phyloP scores from a whole-genome alignment of 495 filamentous ascomycete genomes.

The Penicillium psychrofluorescens region DNA sequence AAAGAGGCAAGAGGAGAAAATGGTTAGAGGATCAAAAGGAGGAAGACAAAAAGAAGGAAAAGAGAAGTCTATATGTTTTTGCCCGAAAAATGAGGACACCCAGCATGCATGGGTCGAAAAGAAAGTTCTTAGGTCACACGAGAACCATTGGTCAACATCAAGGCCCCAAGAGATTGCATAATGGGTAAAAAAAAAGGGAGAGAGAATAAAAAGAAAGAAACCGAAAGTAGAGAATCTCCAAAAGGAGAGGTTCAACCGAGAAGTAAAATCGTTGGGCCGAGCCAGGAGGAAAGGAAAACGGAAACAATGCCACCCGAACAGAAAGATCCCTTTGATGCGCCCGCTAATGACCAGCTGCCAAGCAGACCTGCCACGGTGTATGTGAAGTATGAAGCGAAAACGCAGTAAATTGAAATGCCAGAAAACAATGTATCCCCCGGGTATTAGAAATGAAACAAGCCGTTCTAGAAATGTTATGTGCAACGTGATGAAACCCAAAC shows the following conservation, averaged over 20 bases:
- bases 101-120: background rate
- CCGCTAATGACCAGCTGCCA: conserved; percentile 39
- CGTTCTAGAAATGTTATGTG: conserved; percentile 19
- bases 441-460: conserved; percentile 29
- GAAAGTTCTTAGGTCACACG: background rate
- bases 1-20: background rate
- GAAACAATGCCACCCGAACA: conserved; percentile 27
- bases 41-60: background rate
- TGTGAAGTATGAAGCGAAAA: conserved; percentile 18
- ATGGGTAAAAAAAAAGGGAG: background rate
- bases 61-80: background rate
- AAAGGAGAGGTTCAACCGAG: background rate
- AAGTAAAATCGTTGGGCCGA: conserved; percentile 10
- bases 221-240: background rate
- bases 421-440: conserved; percentile 14
- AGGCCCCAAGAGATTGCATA: background rate
- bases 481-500: conserved; percentile 12
- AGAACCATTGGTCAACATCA: background rate
- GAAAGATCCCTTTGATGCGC: conserved; percentile 22
- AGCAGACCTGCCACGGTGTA: conserved; percentile 25
- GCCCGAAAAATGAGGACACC: background rate
- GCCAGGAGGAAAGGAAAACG: conserved; percentile 12
- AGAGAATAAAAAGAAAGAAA: background rate
- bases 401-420: conserved; percentile 6
- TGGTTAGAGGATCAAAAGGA: background rate